Conservation (phyloP, 2,329 filamentous ascomycete genomes). For the Hypoxylon sp. region DNA sequence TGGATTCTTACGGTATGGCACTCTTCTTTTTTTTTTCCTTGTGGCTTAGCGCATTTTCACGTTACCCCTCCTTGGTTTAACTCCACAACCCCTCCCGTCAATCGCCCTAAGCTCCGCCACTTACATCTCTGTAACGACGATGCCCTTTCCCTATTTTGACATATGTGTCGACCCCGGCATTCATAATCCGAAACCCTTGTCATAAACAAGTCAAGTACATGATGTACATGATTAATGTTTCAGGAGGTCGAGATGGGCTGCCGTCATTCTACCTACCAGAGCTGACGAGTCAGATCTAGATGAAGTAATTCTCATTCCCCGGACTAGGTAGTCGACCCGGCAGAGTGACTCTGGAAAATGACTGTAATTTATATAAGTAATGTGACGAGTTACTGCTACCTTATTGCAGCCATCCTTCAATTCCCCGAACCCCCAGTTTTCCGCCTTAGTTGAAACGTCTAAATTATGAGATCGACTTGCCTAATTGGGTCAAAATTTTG, state of each 20-base stretch:
- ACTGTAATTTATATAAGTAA: constrained; percentile 34
- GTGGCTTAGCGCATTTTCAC: constrained; percentile 29
- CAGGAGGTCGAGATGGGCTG: constrained; percentile 24
- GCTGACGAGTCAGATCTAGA: constrained; percentile 29
- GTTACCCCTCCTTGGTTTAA: constrained; percentile 38
- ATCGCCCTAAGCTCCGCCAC: constrained; percentile 36
- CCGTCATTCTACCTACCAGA: constrained; percentile 12
- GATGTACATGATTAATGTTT: constrained; percentile 34
- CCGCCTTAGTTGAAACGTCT: constrained; percentile 52
- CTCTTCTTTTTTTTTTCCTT: constrained; percentile 5
- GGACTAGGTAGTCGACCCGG: constrained; percentile 24
- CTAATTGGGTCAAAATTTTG: constrained; percentile 49
- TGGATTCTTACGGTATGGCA: constrained; percentile 9
- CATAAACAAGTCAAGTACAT: constrained; percentile 9
- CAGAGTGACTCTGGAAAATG: constrained; percentile 38
- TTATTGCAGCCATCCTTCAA: constrained; percentile 53
- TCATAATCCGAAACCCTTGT: constrained; percentile 37
- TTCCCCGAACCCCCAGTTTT: constrained; percentile 51
- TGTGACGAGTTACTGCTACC: constrained; percentile 40
- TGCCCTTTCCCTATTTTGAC: constrained; percentile 42
- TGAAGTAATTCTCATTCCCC: constrained; percentile 42
- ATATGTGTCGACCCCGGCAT: constrained; percentile 37
- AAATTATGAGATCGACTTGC: constrained; percentile 51
- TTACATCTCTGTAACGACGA: constrained; percentile 34
- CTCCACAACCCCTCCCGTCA: constrained; percentile 29